Conservation (phyloP, 2,329 filamentous ascomycete genomes). For the Aspergillus spinulosporus region DNA sequence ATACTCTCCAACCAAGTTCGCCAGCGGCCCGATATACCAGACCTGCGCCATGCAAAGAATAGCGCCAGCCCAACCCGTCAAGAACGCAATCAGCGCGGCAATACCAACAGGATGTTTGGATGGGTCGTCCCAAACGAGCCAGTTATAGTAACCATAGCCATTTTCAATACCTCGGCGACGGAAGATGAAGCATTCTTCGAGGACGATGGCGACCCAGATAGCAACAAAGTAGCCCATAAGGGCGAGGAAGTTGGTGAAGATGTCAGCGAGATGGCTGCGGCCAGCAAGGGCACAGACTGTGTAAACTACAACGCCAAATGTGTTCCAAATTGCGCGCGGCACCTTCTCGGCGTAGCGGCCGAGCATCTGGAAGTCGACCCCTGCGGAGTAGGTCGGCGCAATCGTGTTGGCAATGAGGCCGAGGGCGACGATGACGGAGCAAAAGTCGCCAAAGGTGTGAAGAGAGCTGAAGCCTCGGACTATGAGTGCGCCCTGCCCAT, state of each 20-base stretch:
- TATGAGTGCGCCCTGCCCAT: slow-evolving; percentile 64
- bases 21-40: slow-evolving; percentile 67
- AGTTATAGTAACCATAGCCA: slow-evolving; percentile 52
- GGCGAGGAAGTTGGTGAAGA: slow-evolving; percentile 69
- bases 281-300: slow-evolving; percentile 66
- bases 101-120: slow-evolving; percentile 62
- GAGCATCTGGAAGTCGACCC: slow-evolving; percentile 68
- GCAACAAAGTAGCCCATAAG: slow-evolving; percentile 71
- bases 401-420: slow-evolving; percentile 67
- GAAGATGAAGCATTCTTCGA: slow-evolving; percentile 63
- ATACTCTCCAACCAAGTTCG: slow-evolving; percentile 57
- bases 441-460: slow-evolving; percentile 65
- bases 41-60: slow-evolving; percentile 69
- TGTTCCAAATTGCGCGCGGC: slow-evolving; percentile 66
- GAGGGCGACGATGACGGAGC: slow-evolving; percentile 63
- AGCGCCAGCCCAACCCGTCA: slow-evolving; percentile 65
- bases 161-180: slow-evolving; percentile 39
- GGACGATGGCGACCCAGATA: slow-evolving; percentile 63
- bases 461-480: slow-evolving; percentile 62
- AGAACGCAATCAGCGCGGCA: slow-evolving; percentile 62
- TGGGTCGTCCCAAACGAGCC: slow-evolving; percentile 61
- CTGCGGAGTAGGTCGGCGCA: slow-evolving; percentile 63
- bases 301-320: slow-evolving; percentile 61
- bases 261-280: slow-evolving; percentile 59
- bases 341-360: slow-evolving; percentile 59